Conservation (phyloP, 176 grass and related monocot species). For the Carex parvula region DNA sequence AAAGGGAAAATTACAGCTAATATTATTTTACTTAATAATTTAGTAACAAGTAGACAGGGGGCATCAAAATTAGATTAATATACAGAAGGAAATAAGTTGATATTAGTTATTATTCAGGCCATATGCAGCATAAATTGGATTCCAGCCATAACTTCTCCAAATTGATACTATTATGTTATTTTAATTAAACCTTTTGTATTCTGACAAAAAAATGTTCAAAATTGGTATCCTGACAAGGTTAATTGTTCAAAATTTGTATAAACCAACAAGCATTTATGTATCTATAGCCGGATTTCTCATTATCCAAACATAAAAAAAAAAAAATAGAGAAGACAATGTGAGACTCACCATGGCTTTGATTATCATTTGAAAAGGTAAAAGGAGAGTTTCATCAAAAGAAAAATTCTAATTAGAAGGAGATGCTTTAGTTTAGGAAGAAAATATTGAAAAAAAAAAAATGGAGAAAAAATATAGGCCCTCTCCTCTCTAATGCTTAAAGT, state of each 20-base stretch:
- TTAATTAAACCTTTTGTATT: not conserved
- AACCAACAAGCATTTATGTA: not conserved
- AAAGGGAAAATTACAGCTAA: not conserved
- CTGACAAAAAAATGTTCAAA: not conserved
- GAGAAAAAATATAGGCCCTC: not conserved
- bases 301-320: not conserved
- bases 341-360: constrained; percentile 25
- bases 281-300: too few species aligned
- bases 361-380: constrained; percentile 20
- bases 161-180: not conserved
- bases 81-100: not conserved
- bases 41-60: not conserved
- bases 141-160: not conserved
- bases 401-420: not conserved
- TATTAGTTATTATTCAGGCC: not conserved
- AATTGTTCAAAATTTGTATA: not conserved
- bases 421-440: not conserved
- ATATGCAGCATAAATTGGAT: not conserved
- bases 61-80: not conserved
- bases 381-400: constrained; percentile 4
- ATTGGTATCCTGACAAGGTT: not conserved
- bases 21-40: not conserved
- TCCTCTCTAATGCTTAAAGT: not conserved
- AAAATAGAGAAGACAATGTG: not conserved
- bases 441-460: not conserved